These are phyloP conservation scores for Pseudognaphalium luteoalbum DNA, from an alignment of 129 eudicot genomes.

Conservation along the genomic window DNA sequence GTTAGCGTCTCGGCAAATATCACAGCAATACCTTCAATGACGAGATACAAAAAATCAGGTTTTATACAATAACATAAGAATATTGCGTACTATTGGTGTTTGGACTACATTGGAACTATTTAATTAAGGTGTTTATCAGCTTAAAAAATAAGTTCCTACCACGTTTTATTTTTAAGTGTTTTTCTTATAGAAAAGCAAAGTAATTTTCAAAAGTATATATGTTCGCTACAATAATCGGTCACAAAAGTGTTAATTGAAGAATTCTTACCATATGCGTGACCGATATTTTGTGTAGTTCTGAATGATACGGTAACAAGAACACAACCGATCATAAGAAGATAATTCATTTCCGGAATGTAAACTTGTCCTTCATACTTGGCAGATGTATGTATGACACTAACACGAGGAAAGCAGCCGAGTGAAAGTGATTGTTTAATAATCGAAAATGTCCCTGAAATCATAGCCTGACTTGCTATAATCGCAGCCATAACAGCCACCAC, in stretches of 20 bases:
- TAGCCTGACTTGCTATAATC: constrained; percentile 81
- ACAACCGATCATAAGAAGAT: constrained; percentile 75
- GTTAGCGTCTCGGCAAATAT: constrained; percentile 80
- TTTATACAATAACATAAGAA: too few relatives aligned
- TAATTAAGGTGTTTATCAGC: too few relatives aligned
- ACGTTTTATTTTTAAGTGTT: too few relatives aligned
- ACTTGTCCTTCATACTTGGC: constrained; percentile 77
- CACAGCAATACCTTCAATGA: constrained; percentile 67
- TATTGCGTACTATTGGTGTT: too few relatives aligned
- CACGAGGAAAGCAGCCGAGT: constrained; percentile 83
- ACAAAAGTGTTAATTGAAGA: neutral
- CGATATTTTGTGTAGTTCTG: constrained; percentile 57
- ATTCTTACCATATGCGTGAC: constrained; percentile 76
- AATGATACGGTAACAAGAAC: constrained; percentile 61
- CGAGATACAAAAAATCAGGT: too few relatives aligned
- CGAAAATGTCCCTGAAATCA: constrained; percentile 83
- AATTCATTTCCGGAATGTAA: constrained; percentile 71
- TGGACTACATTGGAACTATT: too few relatives aligned
- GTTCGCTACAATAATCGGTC: too few relatives aligned
- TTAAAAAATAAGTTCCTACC: too few relatives aligned
- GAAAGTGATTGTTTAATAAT: constrained; percentile 79
- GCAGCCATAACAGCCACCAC: constrained; percentile 76
- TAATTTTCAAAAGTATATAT: too few relatives aligned
- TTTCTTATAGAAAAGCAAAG: too few relatives aligned
- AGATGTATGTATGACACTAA: constrained; percentile 73